phyloP scores from a whole-genome alignment of 768 basidiomycete genomes.

The Hygrophorus russula region DNA sequence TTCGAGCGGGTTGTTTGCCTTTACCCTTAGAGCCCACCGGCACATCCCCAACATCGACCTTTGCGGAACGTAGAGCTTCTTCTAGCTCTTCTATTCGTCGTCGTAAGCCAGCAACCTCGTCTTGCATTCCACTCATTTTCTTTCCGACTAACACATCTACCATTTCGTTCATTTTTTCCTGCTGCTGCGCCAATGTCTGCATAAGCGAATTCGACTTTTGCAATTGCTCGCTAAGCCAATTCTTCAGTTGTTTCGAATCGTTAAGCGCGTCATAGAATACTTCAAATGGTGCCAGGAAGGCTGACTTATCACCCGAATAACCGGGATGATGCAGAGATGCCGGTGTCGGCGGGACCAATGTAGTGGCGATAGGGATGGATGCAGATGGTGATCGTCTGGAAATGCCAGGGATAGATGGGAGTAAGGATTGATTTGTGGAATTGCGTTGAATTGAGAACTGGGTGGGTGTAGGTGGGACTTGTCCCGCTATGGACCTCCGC shows the following conservation, averaged over 20 bases:
- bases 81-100: conserved; percentile 64
- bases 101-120: conserved; percentile 50
- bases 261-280: conserved; percentile 77
- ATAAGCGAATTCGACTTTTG: conserved; percentile 48
- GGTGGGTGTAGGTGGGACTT: conserved; percentile 67
- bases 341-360: conserved; percentile 59
- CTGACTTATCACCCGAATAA: conserved; percentile 53
- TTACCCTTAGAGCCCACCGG: conserved; percentile 14
- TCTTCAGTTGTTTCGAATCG: conserved; percentile 70
- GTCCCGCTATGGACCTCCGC: conserved; percentile 39
- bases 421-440: conserved; percentile 8
- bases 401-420: conserved; percentile 18
- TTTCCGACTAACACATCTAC: conserved; percentile 55
- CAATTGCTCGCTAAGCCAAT: conserved; percentile 66
- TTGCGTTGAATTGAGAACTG: conserved; percentile 39
- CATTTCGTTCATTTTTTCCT: conserved; percentile 49
- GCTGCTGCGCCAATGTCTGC: conserved; percentile 42
- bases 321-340: conserved; percentile 51
- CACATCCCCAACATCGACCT: conserved; percentile 12
- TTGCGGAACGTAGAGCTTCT: conserved; percentile 26
- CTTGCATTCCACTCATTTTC: conserved; percentile 42
- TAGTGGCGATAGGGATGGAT: conserved; percentile 57
- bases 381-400: conserved; percentile 41
- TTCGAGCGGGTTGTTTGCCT: conserved; percentile 24
- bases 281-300: conserved; percentile 77